A percentile compares a stretch with the other conserved stretches of the same genome.
phyloP scores from a whole-genome alignment of 2,329 filamentous ascomycete species.

The Fusarium cicatricum region DNA sequence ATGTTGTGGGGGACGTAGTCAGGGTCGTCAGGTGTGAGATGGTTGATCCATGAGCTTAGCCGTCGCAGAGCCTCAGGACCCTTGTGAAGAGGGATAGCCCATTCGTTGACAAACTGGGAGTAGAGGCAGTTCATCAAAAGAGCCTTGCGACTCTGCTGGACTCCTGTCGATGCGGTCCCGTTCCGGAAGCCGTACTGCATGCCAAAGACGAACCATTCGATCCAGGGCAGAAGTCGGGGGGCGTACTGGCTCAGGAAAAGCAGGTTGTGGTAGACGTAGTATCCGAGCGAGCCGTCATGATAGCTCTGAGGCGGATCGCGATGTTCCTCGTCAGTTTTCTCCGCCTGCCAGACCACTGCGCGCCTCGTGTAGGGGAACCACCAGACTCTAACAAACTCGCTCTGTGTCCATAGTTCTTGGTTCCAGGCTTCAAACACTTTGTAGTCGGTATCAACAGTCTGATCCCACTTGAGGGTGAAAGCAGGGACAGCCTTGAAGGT shows the following conservation, averaged over 20 bases:
- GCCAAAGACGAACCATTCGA: conserved; percentile 97
- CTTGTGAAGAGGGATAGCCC: conserved; percentile 86
- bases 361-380: conserved; percentile 94
- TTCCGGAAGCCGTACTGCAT: conserved; percentile 95
- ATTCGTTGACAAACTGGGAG: conserved; percentile 98
- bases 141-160: conserved; percentile 81
- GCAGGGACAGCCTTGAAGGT: conserved; percentile 82
- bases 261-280: conserved; percentile 90
- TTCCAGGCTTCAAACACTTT: conserved; percentile 77
- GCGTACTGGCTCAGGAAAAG: conserved; percentile 81
- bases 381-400: conserved; percentile 94
- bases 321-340: conserved; percentile 72
- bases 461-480: conserved; percentile 87
- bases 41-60: conserved; percentile 85
- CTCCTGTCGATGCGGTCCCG: conserved; percentile 71
- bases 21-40: conserved; percentile 66
- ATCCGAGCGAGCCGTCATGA: conserved; percentile 84
- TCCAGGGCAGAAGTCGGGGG: conserved; percentile 81
- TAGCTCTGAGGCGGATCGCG: conserved; percentile 71
- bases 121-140: conserved; percentile 97
- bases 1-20: conserved; percentile 73
- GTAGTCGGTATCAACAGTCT: conserved; percentile 76
- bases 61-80: conserved; percentile 88
- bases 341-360: conserved; percentile 89
- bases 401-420: conserved; percentile 77